Base-by-base conservation (phyloP, 345 rosid genomes). In the Aquilaria sinensis region DNA sequence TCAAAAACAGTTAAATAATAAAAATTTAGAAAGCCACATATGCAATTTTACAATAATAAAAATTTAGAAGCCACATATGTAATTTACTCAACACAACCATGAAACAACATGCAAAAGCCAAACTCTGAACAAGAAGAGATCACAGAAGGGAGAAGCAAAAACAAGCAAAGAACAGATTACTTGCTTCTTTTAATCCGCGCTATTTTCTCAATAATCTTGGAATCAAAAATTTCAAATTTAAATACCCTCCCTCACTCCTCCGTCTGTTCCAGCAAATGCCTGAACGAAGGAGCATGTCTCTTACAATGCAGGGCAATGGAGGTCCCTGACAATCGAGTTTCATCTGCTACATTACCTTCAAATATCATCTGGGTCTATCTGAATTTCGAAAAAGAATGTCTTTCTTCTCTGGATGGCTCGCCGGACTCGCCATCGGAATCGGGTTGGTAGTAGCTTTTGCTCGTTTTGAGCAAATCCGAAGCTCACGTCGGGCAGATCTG, bases 391-490 rank as follows among this genome's bases (percentile, higher is more conserved):
- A 9, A 57, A 34, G 6, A 65, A 78, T 80, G 85, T 71, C 77
- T 6, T 86, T 86, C 74, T 63, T 86, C 43, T 62, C 72, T 45
- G 85, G 89, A 5, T 47, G 81, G 67, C 64, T 85, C 51, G 9
- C 76, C 32, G 96, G 96, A 49, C 31, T 89, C 53, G 64, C 60
- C 61, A 69, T 85, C 31, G 87, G 93, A 4, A 56, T 86, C 9
- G 83, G 83, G 8, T 57, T 89, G 72, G 72, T 89, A 53, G 75
- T 81, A 2, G 78, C 78, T 13, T 89, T 86, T 65, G 89, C 89
- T 9, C 78, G 80, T 5, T 86, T 64, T n/a, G 85, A 80, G 70
- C 75, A 67, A 62, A 70, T 77, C 47, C 75, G 94, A 78, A 80
- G 87, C 77, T 74, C 62, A 56, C 61, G 68, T 56, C 93, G 96